Evolutionary conservation across 2,329 filamentous ascomycete genomes (phyloP), one percentile per base, ranked within the genome.

Genomic region (Colletotrichum navitas): DNA sequence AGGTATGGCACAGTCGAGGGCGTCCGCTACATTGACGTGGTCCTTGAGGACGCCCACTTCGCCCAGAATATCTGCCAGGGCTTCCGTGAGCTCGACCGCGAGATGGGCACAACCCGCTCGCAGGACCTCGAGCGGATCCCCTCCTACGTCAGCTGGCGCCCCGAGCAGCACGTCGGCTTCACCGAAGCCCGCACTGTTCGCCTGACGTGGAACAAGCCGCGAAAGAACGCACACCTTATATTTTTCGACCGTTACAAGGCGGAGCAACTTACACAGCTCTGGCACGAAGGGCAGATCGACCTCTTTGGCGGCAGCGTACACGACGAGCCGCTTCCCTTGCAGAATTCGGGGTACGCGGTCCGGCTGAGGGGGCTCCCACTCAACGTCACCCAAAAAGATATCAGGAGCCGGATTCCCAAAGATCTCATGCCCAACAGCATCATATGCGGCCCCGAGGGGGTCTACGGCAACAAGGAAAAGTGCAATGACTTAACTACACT

Each of bases 281-380:
- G 18, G 11, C 11, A 3, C n/a, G 10, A 14, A 2, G 21, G 29
- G 14, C 4, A 1, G 10, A 2, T 14, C 3, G 4, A 26, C 12
- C 10, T 18, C 34, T 11, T 39, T 1, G 34, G 32, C 18, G 5
- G 34, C 34, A 11, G 5, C 10, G n/a, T 56, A 1, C 2, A 5
- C 7, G 2, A 2, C 4, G 18, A 5, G 3, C 12, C 11, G n/a
- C 11, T 26, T 10, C 1, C 3, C 1, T 10, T 18, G n/a, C n/a
- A 36, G 11, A 8, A 7, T 3, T 2, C 3, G 5, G 5, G 2
- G 21, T 8, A 14, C 21, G 54, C 5, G 21, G 21, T 58, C 3
- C 6, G 39, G 34, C 5, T 58, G n/a, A 36, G 5, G 5, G n/a
- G 2, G 2, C n/a, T 58, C 11, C 54, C 34, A 8, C 5, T 18